phyloP scores from a whole-genome alignment of 257 asterid genomes.

The Petunia axillaris region DNA sequence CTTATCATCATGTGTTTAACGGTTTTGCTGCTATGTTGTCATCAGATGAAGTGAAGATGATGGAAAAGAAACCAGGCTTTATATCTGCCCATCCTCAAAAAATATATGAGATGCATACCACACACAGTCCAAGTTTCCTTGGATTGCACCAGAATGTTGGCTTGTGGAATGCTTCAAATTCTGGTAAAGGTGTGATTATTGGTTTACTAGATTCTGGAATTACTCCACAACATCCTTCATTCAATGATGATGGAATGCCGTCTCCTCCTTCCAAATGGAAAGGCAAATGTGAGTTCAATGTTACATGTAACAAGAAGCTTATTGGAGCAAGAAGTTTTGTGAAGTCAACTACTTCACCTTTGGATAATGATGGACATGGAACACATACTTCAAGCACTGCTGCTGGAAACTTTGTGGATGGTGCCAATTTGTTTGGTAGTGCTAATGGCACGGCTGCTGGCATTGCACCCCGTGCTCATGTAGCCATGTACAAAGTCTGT shows the following conservation, averaged over 20 bases:
- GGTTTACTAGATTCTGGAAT: constrained; percentile 19
- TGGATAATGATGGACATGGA: constrained; percentile 24
- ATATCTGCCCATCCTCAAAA: constrained; percentile 4
- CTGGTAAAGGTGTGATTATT: constrained; percentile 20
- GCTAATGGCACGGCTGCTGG: constrained; percentile 39
- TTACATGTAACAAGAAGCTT: constrained; percentile 18
- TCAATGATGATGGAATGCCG: not conserved
- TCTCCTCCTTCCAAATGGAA: constrained; percentile 25
- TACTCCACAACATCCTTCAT: constrained; percentile 11
- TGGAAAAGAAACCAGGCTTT: not conserved
- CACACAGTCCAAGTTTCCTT: constrained; percentile 17
- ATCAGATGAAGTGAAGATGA: not conserved
- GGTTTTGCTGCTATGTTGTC: constrained; percentile 5
- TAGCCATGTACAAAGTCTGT: constrained; percentile 37
- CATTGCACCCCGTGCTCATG: constrained; percentile 37
- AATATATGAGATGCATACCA: not conserved
- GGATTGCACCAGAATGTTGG: constrained; percentile 21
- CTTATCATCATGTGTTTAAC: not conserved
- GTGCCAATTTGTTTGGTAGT: constrained; percentile 26
- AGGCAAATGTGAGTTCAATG: constrained; percentile 19
- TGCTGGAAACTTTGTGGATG: constrained; percentile 33
- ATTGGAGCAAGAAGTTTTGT: constrained; percentile 11
- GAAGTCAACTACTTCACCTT: not conserved
- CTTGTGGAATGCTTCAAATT: constrained; percentile 14
- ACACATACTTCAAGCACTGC: constrained; percentile 38